Evolutionary conservation across 1,139 yeast species (phyloP).

Genomic region (Yamadazyma jaroonii): DNA sequence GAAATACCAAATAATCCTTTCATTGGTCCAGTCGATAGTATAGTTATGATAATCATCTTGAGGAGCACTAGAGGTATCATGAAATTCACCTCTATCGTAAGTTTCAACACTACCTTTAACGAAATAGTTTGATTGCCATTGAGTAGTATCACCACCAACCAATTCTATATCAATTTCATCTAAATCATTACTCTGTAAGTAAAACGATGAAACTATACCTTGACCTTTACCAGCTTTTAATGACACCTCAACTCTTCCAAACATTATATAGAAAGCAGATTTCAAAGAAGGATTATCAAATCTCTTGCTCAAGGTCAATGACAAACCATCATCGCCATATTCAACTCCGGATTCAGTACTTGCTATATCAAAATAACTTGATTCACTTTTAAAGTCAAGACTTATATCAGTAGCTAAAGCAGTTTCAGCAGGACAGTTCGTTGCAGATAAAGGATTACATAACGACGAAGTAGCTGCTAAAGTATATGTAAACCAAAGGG

Average conservation of each 20-base stretch:
- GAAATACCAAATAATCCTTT: constrained; percentile 37
- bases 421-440: constrained; percentile 35
- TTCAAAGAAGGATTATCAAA: constrained; percentile 69
- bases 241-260: constrained; percentile 69
- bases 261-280: constrained; percentile 76
- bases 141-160: constrained; percentile 67
- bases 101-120: constrained; percentile 70
- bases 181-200: constrained; percentile 72
- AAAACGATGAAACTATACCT: constrained; percentile 75
- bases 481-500: background rate
- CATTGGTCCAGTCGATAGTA: constrained; percentile 35
- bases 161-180: constrained; percentile 84
- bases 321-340: constrained; percentile 46
- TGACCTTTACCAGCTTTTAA: constrained; percentile 67
- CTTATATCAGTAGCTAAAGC: constrained; percentile 54
- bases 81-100: constrained; percentile 73
- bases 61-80: constrained; percentile 37
- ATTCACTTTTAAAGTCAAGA: constrained; percentile 42
- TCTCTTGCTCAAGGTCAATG: constrained; percentile 51
- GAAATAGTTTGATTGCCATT: constrained; percentile 75
- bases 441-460: constrained; percentile 28
- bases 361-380: constrained; percentile 29
- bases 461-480: constrained; percentile 12
- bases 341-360: constrained; percentile 20
- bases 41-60: constrained; percentile 31